Evolutionary conservation across 768 basidiomycete genomes (phyloP).

Genomic region (Gloeopeniophorella convolvens): DNA sequence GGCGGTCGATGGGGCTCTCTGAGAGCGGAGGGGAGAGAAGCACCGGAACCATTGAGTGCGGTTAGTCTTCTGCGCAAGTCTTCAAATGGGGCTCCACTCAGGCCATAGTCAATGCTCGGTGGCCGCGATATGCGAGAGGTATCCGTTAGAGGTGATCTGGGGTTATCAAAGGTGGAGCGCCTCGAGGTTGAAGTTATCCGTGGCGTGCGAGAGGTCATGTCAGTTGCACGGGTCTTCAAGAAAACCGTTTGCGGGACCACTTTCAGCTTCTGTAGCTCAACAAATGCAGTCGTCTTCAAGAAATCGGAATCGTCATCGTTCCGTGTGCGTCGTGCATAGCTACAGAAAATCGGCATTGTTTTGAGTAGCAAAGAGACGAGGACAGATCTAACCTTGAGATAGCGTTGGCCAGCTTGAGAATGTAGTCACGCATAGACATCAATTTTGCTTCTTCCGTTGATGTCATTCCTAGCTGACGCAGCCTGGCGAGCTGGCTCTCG

Average conservation of each 20-base stretch:
- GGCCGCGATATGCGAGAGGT: slow-evolving; percentile 45
- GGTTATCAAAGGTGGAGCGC: slow-evolving; percentile 33
- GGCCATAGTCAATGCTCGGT: slow-evolving; percentile 41
- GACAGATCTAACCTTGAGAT: slow-evolving; percentile 56
- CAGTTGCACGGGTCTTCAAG: slow-evolving; percentile 50
- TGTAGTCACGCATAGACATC: slow-evolving; percentile 82
- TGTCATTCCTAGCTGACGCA: slow-evolving; percentile 87
- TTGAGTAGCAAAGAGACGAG: background rate
- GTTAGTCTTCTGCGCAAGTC: slow-evolving; percentile 73
- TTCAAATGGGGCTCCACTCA: slow-evolving; percentile 58
- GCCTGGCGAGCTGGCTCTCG: slow-evolving; percentile 62
- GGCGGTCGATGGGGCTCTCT: slow-evolving; percentile 37
- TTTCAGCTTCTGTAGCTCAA: slow-evolving; percentile 81
- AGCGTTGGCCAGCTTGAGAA: slow-evolving; percentile 74
- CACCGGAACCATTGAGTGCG: slow-evolving; percentile 64
- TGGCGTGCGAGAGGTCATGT: slow-evolving; percentile 33
- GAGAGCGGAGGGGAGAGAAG: slow-evolving; percentile 46
- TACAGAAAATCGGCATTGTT: slow-evolving; percentile 26
- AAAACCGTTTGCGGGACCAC: slow-evolving; percentile 92
- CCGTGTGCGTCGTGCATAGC: slow-evolving; percentile 60
- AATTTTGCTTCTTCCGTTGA: slow-evolving; percentile 78
- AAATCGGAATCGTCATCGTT: slow-evolving; percentile 58
- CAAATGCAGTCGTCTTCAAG: slow-evolving; percentile 56
- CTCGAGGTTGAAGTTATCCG: slow-evolving; percentile 35
- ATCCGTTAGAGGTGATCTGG: slow-evolving; percentile 40